Percentiles rank a stretch among this genome's conserved stretches.
These are phyloP conservation scores for Mortierella hygrophila DNA, from an alignment of 192 early-diverging fungal genomes.

Conservation along the genomic window DNA sequence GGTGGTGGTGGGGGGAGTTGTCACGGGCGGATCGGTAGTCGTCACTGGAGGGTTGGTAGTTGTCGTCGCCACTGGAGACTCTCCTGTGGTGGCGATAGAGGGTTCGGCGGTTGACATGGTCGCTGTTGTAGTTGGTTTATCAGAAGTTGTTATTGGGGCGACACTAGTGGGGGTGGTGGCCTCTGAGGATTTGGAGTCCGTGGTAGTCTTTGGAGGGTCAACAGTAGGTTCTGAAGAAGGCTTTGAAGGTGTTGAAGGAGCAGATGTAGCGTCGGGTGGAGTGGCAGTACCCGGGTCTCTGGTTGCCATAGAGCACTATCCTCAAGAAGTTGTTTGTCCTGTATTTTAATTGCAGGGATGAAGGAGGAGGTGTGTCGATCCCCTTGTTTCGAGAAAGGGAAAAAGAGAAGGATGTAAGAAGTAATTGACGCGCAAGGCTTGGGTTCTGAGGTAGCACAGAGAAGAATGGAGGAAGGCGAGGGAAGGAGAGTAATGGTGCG, in stretches of 20 bases:
- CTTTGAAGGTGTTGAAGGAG: conserved; percentile 5
- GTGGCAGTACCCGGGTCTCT: not conserved
- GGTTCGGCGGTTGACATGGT: not conserved
- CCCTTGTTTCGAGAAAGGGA: not conserved
- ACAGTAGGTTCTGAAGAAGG: not conserved
- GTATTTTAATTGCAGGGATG: not conserved
- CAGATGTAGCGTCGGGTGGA: not conserved
- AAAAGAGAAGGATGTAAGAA: not conserved
- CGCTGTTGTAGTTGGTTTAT: not conserved
- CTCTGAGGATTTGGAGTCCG: not conserved
- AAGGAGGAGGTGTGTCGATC: not conserved
- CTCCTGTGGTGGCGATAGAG: not conserved
- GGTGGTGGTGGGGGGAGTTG: not conserved
- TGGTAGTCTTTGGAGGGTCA: not conserved
- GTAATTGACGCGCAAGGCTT: not conserved
- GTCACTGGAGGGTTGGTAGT: not conserved
- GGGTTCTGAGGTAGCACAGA: conserved; percentile 1
- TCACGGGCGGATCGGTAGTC: not conserved
- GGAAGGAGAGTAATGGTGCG: conserved; percentile 6
- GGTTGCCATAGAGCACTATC: not conserved
- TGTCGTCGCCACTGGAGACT: not conserved
- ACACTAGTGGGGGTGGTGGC: not conserved
- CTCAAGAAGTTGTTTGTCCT: not conserved
- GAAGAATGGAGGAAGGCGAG: not conserved
- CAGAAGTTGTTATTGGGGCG: not conserved